Evolutionary conservation across 192 early-diverging fungal genomes (phyloP).

Genomic region (Lobosporangium transversale): DNA sequence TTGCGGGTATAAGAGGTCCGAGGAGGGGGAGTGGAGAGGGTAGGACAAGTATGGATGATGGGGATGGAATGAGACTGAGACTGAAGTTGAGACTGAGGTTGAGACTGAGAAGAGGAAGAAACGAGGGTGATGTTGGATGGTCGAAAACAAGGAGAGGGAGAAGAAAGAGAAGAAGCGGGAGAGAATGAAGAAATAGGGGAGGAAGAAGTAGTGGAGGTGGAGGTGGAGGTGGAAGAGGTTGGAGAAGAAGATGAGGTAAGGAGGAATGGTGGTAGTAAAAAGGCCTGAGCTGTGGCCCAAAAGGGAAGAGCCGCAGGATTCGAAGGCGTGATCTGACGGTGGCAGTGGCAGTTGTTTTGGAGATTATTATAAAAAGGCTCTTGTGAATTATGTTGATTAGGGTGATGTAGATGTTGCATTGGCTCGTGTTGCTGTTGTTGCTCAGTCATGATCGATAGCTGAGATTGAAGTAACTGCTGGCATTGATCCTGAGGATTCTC

Average conservation of each 20-base stretch:
- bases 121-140: background rate
- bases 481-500: background rate
- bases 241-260: background rate
- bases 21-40: constrained; percentile 16
- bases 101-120: background rate
- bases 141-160: background rate
- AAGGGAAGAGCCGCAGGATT: background rate
- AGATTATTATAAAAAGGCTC: background rate
- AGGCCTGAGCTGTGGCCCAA: too few relatives aligned
- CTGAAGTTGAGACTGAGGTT: background rate
- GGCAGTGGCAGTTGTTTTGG: background rate
- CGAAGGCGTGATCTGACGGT: background rate
- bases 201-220: background rate
- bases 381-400: background rate
- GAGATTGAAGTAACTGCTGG: background rate
- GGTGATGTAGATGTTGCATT: background rate
- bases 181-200: background rate
- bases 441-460: background rate
- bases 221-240: background rate
- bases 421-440: background rate
- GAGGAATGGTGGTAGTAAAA: background rate
- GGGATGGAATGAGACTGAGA: background rate
- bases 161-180: constrained; percentile 6
- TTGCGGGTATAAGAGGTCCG: too few relatives aligned
- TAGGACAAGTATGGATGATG: too few relatives aligned